Evolutionary conservation across 1,284 basidiomycete species (phyloP), one percentile per base, ranked within the genome.

Genomic region (Earliella scabrosa): DNA sequence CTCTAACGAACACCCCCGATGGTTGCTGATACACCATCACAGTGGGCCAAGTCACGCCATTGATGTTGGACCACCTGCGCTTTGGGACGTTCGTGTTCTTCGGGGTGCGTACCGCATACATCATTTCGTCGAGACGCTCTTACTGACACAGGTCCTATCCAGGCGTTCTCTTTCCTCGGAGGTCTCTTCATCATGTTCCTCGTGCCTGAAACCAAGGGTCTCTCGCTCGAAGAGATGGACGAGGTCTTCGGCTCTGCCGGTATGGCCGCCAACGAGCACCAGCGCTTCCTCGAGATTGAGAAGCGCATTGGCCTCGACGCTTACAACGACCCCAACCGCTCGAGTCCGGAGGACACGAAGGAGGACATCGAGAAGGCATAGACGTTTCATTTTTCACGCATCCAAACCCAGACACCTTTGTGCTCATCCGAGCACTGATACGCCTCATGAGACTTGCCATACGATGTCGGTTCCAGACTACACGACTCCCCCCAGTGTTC

Each of bases 1-100:
- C n/a, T n/a, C n/a, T n/a, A n/a, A n/a, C n/a, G n/a, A n/a, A n/a
- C n/a, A n/a, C n/a, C n/a, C n/a, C n/a, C n/a, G n/a, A n/a, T n/a
- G n/a, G n/a, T n/a, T n/a, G n/a, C n/a, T n/a, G n/a, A n/a, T n/a
- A n/a, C n/a, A n/a, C n/a, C n/a, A n/a, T n/a, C n/a, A n/a, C 50
- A 62, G 68, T 73, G 47, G 66, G 72, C 24, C 69, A 85, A 73
- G 85, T 88, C 9, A 88, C 86, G 4, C 86, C 86, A 2, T 77
- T 80, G 0, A 88, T 88, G 86, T 67, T 85, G 54, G 60, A 69
- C 14, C 73, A 86, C 43, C 71, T 88, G 24, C 71, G 77, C 20
- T 88, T 82, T 63, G 86, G 85, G 8, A 89, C 86, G 0, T 88
- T 88, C 62, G 74, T 89, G 38, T 87, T 88, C 74, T 88, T 88